Percentiles rank a stretch among this genome's conserved stretches.
Conservation (phyloP, 805 yeast genomes). For the Candida khao-thaluensis region DNA sequence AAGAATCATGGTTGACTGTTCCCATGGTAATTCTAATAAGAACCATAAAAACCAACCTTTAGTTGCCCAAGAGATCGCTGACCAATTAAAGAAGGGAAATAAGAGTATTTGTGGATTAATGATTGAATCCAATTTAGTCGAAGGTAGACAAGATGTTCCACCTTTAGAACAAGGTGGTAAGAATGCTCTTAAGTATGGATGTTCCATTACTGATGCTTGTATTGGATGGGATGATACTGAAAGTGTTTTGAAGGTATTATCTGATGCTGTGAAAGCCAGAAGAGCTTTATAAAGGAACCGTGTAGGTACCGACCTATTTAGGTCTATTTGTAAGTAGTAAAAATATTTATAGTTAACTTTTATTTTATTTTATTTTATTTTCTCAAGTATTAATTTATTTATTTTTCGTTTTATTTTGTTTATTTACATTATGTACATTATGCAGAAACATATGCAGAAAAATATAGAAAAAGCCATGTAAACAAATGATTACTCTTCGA, state of each 20-base stretch:
- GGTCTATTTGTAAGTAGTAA: slow-evolving; percentile 1
- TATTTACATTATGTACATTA: no score
- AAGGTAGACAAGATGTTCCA: slow-evolving; percentile 87
- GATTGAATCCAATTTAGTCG: slow-evolving; percentile 91
- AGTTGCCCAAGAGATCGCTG: slow-evolving; percentile 80
- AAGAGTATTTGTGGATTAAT: slow-evolving; percentile 82
- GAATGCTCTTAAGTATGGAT: slow-evolving; percentile 80
- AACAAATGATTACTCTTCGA: slow-evolving; percentile 53
- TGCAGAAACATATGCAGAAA: no score
- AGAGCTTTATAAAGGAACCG: slow-evolving; percentile 48
- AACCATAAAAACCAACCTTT: slow-evolving; percentile 94
- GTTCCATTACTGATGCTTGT: slow-evolving; percentile 96
- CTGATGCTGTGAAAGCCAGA: slow-evolving; percentile 82
- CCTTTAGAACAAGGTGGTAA: slow-evolving; percentile 44
- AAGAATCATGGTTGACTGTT: slow-evolving; percentile 91
- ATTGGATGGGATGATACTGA: slow-evolving; percentile 90
- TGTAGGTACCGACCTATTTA: no score
- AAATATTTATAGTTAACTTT: neutral
- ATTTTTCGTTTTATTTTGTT: no score
- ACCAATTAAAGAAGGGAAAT: slow-evolving; percentile 81
- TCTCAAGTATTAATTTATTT: no score
- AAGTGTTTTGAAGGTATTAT: slow-evolving; percentile 70
- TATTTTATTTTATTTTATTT: no score
- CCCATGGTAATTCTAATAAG: slow-evolving; percentile 95
- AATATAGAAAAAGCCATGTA: no score